These are phyloP conservation scores for Russula compacta DNA, from an alignment of 768 basidiomycete genomes.

Conservation along the genomic window DNA sequence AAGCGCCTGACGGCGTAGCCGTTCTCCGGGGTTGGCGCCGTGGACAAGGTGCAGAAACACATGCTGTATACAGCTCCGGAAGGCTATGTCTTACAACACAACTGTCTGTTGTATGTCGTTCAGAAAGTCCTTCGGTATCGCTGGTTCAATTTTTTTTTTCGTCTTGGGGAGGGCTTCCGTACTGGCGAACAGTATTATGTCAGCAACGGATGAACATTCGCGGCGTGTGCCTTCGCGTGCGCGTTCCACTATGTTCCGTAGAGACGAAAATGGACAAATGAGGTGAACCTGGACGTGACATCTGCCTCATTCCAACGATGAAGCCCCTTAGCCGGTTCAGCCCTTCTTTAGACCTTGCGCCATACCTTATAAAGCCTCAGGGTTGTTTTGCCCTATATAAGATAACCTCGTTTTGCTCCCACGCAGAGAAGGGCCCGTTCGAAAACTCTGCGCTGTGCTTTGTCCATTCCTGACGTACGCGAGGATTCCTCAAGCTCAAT, in stretches of 20 bases:
- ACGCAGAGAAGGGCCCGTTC: background rate
- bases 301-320: background rate
- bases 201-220: too few relatives aligned
- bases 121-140: background rate
- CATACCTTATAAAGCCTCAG: background rate
- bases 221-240: background rate
- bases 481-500: background rate
- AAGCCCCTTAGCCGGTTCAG: background rate
- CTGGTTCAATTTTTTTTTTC: too few relatives aligned
- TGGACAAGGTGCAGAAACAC: too few relatives aligned
- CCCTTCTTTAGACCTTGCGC: background rate
- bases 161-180: too few relatives aligned
- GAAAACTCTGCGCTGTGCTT: too few relatives aligned
- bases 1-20: background rate
- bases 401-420: background rate
- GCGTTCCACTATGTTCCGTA: background rate
- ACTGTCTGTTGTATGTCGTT: background rate
- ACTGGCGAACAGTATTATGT: too few relatives aligned
- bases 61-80: background rate
- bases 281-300: background rate
- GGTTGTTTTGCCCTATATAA: background rate
- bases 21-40: too few relatives aligned
- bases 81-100: background rate
- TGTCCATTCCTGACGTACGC: background rate
- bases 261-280: background rate